Conservation (phyloP, 1,139 yeast species). For the Debaryomycetaceae sp. region DNA sequence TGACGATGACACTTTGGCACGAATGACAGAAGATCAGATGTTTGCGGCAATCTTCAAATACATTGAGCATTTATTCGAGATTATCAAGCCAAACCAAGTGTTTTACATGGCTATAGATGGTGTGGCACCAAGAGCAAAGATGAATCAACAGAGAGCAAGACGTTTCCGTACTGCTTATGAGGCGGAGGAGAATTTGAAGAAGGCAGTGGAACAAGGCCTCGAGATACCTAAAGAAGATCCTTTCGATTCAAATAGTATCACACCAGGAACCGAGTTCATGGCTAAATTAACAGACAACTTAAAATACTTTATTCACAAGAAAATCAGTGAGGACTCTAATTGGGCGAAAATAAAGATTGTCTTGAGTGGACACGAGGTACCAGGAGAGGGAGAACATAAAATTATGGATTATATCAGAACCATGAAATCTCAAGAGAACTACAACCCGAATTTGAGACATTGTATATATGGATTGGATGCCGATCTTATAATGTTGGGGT, state of each 20-base stretch:
- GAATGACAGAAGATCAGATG: conserved; percentile 86
- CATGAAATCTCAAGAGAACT: conserved; percentile 72
- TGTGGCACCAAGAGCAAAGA: conserved; percentile 97
- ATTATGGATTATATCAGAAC: conserved; percentile 90
- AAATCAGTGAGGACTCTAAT: conserved; percentile 80
- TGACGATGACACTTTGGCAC: conserved; percentile 55
- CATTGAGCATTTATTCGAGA: conserved; percentile 87
- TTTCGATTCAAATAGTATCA: conserved; percentile 95
- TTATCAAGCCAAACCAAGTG: conserved; percentile 80
- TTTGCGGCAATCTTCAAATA: conserved; percentile 90
- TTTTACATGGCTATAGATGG: conserved; percentile 98
- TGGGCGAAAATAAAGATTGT: conserved; percentile 86
- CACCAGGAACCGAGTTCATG: conserved; percentile 99
- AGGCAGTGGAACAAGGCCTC: conserved; percentile 61
- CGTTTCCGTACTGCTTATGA: conserved; percentile 94
- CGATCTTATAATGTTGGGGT: conserved; percentile 94
- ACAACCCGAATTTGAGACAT: conserved; percentile 86
- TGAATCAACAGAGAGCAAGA: conserved; percentile 97
- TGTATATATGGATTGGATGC: conserved; percentile 98
- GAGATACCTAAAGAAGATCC: conserved; percentile 71
- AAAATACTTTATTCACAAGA: conserved; percentile 87
- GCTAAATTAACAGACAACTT: conserved; percentile 78
- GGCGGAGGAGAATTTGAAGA: conserved; percentile 71
- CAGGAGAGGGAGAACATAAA: conserved; percentile 99
- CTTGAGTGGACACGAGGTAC: conserved; percentile 93